A percentile compares a stretch with the other conserved stretches of the same genome.
These are phyloP conservation scores for Tulasnella sp. DNA, from an alignment of 768 basidiomycete genomes.

Conservation along the genomic window DNA sequence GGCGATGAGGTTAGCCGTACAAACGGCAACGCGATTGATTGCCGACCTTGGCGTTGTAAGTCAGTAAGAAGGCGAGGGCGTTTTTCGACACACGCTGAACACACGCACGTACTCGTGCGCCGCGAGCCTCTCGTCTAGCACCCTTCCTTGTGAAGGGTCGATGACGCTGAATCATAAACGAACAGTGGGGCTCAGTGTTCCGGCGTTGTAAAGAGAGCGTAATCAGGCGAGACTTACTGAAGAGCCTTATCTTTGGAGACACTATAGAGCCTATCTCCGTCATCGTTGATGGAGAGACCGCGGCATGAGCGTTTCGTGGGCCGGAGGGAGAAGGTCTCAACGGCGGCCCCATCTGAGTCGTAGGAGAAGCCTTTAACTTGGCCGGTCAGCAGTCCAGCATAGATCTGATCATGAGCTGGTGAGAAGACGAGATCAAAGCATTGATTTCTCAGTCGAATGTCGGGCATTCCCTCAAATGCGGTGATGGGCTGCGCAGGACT, in stretches of 20 bases:
- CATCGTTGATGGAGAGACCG: slow-evolving; percentile 52
- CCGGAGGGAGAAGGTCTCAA: slow-evolving; percentile 46
- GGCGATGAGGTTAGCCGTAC: slow-evolving; percentile 60
- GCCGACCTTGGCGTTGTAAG: slow-evolving; percentile 44
- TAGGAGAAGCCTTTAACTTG: slow-evolving; percentile 66
- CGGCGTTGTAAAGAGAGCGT: not conserved
- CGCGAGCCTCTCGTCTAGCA: slow-evolving; percentile 39
- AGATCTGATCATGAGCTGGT: slow-evolving; percentile 59
- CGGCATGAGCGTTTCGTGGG: slow-evolving; percentile 82
- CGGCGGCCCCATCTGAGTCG: slow-evolving; percentile 47
- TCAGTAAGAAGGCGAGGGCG: not conserved
- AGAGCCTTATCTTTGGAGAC: slow-evolving; percentile 75
- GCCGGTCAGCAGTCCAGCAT: slow-evolving; percentile 70
- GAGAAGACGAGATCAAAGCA: slow-evolving; percentile 89
- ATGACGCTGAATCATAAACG: slow-evolving; percentile 41
- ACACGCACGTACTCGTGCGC: slow-evolving; percentile 55
- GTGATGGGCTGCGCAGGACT: not conserved
- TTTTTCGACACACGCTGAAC: slow-evolving; percentile 25
- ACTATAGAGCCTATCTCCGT: slow-evolving; percentile 60
- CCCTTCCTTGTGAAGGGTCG: slow-evolving; percentile 49
- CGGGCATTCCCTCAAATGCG: slow-evolving; percentile 32
- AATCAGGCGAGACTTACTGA: slow-evolving; percentile 42
- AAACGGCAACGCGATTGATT: slow-evolving; percentile 72
- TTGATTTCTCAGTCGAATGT: slow-evolving; percentile 64
- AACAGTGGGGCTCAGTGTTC: slow-evolving; percentile 6